Conservation (phyloP, 345 rosid species). For the Boechera retrofracta region DNA sequence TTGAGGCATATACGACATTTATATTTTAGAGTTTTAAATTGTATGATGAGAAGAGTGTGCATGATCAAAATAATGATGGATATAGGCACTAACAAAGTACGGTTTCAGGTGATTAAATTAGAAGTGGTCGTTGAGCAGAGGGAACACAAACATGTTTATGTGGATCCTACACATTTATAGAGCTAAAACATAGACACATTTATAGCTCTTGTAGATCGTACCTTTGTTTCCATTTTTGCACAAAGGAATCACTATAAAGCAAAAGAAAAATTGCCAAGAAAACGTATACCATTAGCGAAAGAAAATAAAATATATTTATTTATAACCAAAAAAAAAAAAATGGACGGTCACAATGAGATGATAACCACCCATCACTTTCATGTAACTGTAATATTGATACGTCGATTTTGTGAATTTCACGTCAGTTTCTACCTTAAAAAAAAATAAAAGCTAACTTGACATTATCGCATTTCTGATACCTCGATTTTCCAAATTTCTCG, state of each 20-base stretch:
- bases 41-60: background rate
- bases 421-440: slow-evolving; percentile 3
- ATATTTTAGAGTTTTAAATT: background rate
- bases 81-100: slow-evolving; percentile 5
- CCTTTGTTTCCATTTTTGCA: slow-evolving; percentile 30
- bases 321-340: background rate
- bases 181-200: slow-evolving; percentile 35
- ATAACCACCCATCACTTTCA: slow-evolving; percentile 40
- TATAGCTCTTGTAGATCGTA: slow-evolving; percentile 31
- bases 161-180: slow-evolving; percentile 31
- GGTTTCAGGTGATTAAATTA: background rate
- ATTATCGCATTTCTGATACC: slow-evolving; percentile 21
- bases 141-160: slow-evolving; percentile 31
- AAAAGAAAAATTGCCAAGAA: slow-evolving; percentile 23
- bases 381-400: slow-evolving; percentile 28
- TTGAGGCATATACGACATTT: background rate
- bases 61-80: background rate
- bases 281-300: slow-evolving; percentile 5
- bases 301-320: no score
- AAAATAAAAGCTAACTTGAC: slow-evolving; percentile 9
- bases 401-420: slow-evolving; percentile 20
- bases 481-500: background rate
- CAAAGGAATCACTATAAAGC: slow-evolving; percentile 27
- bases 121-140: slow-evolving; percentile 6
- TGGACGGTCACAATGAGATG: slow-evolving; percentile 41